A percentile compares a stretch with the other conserved stretches of the same genome.
phyloP scores from a whole-genome alignment of 306 rosid genomes.

The Adenanthera pavonina region DNA sequence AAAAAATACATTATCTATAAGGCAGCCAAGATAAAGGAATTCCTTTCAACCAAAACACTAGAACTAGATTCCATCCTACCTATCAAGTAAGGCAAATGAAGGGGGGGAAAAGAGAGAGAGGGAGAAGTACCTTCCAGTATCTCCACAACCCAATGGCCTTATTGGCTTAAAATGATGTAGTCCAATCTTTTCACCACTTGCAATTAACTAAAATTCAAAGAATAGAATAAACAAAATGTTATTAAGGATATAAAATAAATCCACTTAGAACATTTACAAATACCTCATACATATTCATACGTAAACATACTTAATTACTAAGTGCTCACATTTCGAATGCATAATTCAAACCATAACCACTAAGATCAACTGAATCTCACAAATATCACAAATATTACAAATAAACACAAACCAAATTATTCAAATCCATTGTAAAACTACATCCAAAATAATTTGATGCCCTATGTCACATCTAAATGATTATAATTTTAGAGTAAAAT shows the following conservation, averaged over 20 bases:
- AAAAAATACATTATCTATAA: too few species aligned
- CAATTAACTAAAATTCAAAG: constrained; percentile 55
- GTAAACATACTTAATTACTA: not conserved
- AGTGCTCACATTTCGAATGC: not conserved
- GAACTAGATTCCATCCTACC: too few species aligned
- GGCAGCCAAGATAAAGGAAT: not conserved
- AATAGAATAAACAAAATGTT: constrained; percentile 25
- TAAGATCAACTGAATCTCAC: not conserved
- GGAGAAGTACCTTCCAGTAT: constrained; percentile 85
- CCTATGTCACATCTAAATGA: not conserved
- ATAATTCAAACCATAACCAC: not conserved
- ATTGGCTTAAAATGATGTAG: constrained; percentile 82
- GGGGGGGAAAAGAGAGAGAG: not conserved
- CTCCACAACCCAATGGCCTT: constrained; percentile 92
- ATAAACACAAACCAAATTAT: not conserved
- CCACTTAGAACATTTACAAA: not conserved
- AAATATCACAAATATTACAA: not conserved
- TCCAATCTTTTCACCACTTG: constrained; percentile 71
- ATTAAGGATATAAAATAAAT: constrained; percentile 26
- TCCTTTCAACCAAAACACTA: too few species aligned
- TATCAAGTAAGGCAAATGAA: too few species aligned
- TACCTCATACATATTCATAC: constrained; percentile 24
- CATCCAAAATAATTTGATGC: not conserved
- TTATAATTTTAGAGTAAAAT: not conserved
- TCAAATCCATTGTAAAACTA: not conserved